Base-by-base conservation (phyloP, 192 early-diverging fungal species). In the Ambispora gerdemannii region DNA sequence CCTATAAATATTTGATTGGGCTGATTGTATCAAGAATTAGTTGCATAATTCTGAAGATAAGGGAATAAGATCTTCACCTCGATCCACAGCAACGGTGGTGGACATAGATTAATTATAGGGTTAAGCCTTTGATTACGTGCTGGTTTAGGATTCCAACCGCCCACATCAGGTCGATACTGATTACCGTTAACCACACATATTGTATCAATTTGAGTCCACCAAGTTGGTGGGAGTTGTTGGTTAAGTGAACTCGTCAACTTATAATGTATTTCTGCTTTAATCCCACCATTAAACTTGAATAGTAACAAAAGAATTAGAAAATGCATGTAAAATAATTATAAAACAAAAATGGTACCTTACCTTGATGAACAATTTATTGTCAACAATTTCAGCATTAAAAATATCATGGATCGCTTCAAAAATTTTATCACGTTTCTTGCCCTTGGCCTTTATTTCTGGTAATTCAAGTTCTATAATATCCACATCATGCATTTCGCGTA, bases 361-460 rank as follows among this genome's bases (percentile, higher is more conserved):
- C 33, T 62, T 62, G 59, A 62, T 62, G 33, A 62, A 62, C 0
- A 62, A 62, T 62, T 62, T 62, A 62, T 62, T 63, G 62, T 63
- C 62, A 36, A 63, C 3, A 49, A 63, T 63, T 63, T 63, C 62
- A 25, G 0, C 62, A 27, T 63, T 43, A 63, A 63, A 63, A 63
- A 63, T 63, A 49, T 63, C n/a, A 49, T 63, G 62, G 62, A 63
- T 63, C 38, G 13, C 27, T 63, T 63, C 62, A 49, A 63, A 63
- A 63, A 63, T 63, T 63, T 63, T 43, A 63, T 63, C 62, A 36
- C 62, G 62, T 27, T 63, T 63, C 62, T 63, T 63, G 62, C 35
- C 62, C 62, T 63, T 38, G 36, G 62, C 62, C 62, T 63, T 63
- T 63, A 63, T 63, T 1, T 36, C 19, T 63, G 35, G 10, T 43